Conservation (phyloP, 2,329 filamentous ascomycete genomes). For the Emergomyces pasteurianus region DNA sequence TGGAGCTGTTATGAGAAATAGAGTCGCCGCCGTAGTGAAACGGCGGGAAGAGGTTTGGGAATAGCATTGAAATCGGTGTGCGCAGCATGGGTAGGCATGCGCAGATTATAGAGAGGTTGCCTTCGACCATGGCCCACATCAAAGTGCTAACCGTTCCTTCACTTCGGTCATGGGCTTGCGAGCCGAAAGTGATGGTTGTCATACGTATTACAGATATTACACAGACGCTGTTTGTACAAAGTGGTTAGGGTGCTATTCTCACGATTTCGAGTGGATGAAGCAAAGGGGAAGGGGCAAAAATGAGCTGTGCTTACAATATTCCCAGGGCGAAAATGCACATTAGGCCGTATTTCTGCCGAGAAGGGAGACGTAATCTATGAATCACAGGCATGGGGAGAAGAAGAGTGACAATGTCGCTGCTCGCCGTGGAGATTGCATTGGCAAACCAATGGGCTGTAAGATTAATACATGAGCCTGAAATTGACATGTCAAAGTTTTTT, state of each 20-base stretch:
- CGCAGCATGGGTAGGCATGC: conserved; percentile 28
- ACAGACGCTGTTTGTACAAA: conserved; percentile 14
- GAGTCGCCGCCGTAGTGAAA: background rate
- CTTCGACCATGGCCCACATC: conserved; percentile 27
- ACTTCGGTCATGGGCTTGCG: conserved; percentile 14
- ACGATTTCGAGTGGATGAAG: background rate
- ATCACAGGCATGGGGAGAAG: conserved; percentile 23
- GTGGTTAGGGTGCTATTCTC: background rate
- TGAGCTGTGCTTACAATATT: conserved; percentile 21
- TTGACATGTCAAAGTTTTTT: conserved; percentile 35
- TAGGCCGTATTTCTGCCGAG: conserved; percentile 40
- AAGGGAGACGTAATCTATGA: conserved; percentile 18
- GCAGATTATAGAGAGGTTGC: conserved; percentile 26
- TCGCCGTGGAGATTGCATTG: conserved; percentile 31
- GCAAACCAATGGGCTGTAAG: conserved; percentile 39
- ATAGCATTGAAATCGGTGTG: conserved; percentile 14
- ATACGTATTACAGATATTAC: conserved; percentile 22
- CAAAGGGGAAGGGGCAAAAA: background rate
- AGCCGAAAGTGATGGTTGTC: conserved; percentile 20
- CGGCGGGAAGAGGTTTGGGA: conserved; percentile 13
- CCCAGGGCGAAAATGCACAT: conserved; percentile 27
- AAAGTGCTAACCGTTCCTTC: conserved; percentile 20
- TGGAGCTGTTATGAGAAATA: background rate
- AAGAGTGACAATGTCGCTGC: conserved; percentile 24
- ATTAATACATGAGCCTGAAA: conserved; percentile 33